Evolutionary conservation across 1,139 yeast species (phyloP), one percentile per base, ranked within the genome.

Genomic region (Geotrichum histeridarum): DNA sequence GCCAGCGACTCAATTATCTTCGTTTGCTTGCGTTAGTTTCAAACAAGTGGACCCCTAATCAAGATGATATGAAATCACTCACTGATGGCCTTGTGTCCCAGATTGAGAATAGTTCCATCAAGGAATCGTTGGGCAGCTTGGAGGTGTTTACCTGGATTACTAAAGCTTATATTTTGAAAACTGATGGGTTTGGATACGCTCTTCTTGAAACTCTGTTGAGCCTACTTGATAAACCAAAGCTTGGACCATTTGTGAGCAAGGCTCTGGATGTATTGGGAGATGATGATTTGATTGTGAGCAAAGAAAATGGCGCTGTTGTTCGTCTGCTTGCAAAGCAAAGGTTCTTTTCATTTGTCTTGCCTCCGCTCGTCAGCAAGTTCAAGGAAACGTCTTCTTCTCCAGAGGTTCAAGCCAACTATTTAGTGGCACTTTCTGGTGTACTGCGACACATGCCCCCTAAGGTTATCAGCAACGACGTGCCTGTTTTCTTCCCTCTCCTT

Each of bases 291-390:
- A 72, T 85, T 3, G 79, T 84, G 60, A 71, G 76, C 50, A 82
- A 79, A 62, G 75, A 77, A 43, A 82, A 77, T 60, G 81, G 81
- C 58, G 74, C 84, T 56, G 79, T 83, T 57, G 79, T 85, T 30
- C 78, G 86, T 55, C 68, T 79, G 45, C 74, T 93, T 33, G 86
- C 85, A 73, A 89, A 88, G 66, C 98, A 93, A 65, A 82, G 83
- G 60, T 75, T 86, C 22, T 88, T 88, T 68, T 80, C 80, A 56
- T 71, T 75, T 8, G 72, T 60, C 4, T 61, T 73, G 9, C 71
- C 72, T 3, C 59, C 60, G 17, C 55, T 74, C 1, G 61, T 70
- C 11, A 62, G 59, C 0, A 68, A 69, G 4, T 65, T 66, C 57
- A 60, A 59, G 32, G 46, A 59, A 3, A 54, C 59, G 36, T 48